Percentiles rank a stretch among this genome's conserved stretches.
phyloP scores from a whole-genome alignment of 169 alveolate genomes.

The Plasmodium sp. region DNA sequence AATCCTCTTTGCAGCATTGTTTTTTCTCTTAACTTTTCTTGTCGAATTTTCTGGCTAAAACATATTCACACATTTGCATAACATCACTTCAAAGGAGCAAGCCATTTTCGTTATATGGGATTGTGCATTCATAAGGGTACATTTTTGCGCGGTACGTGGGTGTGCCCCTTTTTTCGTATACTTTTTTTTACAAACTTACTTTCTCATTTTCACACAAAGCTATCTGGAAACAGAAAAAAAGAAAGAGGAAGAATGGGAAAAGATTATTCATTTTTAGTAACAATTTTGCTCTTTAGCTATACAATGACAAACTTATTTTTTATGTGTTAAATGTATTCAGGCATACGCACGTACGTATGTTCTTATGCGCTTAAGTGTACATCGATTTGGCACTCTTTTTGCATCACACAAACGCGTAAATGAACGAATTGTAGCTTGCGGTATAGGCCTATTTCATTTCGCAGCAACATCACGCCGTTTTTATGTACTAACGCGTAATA shows the following conservation, averaged over 20 bases:
- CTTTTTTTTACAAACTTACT: conserved; percentile 16
- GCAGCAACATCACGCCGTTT: neutral
- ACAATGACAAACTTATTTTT: neutral
- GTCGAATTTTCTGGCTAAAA: neutral
- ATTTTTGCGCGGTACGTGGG: neutral
- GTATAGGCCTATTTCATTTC: neutral
- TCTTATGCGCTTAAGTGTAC: neutral
- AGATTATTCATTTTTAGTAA: conserved; percentile 20
- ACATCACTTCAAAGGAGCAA: neutral
- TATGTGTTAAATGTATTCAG: neutral
- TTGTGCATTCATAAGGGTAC: neutral
- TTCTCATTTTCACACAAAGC: conserved; percentile 39
- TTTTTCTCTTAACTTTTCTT: neutral
- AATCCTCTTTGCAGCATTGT: neutral
- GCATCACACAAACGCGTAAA: neutral
- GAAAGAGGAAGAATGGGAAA: conserved; percentile 3
- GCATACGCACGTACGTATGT: neutral
- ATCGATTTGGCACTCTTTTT: neutral
- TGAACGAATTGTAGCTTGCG: neutral
- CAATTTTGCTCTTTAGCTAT: neutral
- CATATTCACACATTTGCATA: neutral
- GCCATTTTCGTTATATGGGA: neutral
- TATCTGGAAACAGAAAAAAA: conserved; percentile 29
- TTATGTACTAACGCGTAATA: neutral
- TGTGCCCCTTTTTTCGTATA: neutral